Conservation (phyloP, 192 early-diverging fungal species). For the Coemansia reversa region DNA sequence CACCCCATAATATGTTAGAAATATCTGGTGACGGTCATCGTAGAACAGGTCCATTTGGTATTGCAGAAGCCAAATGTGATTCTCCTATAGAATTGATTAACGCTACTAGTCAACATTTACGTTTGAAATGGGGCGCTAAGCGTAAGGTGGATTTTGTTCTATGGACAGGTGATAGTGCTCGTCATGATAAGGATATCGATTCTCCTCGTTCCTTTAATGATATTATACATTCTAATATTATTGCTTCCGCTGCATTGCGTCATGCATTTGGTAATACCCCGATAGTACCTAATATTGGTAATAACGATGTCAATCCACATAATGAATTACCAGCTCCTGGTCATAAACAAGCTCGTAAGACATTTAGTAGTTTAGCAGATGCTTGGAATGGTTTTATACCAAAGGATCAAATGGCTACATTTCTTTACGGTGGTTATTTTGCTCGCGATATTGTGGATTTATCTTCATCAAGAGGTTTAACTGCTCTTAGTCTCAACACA, state of each 20-base stretch:
- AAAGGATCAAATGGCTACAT: slow-evolving; percentile 58
- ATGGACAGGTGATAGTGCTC: slow-evolving; percentile 71
- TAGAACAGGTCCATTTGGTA: slow-evolving; percentile 56
- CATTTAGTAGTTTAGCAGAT: slow-evolving; percentile 52
- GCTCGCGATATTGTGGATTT: slow-evolving; percentile 51
- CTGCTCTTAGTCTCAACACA: slow-evolving; percentile 67
- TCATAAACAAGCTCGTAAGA: slow-evolving; percentile 50
- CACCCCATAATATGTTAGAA: slow-evolving; percentile 9
- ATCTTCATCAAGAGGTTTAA: slow-evolving; percentile 30
- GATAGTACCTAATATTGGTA: slow-evolving; percentile 56
- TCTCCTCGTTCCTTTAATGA: slow-evolving; percentile 63
- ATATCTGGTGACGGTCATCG: slow-evolving; percentile 19
- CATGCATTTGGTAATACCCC: slow-evolving; percentile 44
- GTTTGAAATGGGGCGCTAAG: slow-evolving; percentile 22
- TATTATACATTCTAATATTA: slow-evolving; percentile 59
- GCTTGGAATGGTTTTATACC: slow-evolving; percentile 66
- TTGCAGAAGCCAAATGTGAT: slow-evolving; percentile 61
- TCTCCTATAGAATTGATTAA: slow-evolving; percentile 58
- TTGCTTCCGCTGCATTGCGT: slow-evolving; percentile 50
- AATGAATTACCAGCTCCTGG: slow-evolving; percentile 59
- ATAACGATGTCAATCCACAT: slow-evolving; percentile 73
- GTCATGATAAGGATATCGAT: slow-evolving; percentile 69
- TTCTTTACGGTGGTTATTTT: slow-evolving; percentile 70
- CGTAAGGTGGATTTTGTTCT: slow-evolving; percentile 64
- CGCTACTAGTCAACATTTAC: slow-evolving; percentile 59